Conservation (phyloP, 2,329 filamentous ascomycete species). For the Diplodia mutila region DNA sequence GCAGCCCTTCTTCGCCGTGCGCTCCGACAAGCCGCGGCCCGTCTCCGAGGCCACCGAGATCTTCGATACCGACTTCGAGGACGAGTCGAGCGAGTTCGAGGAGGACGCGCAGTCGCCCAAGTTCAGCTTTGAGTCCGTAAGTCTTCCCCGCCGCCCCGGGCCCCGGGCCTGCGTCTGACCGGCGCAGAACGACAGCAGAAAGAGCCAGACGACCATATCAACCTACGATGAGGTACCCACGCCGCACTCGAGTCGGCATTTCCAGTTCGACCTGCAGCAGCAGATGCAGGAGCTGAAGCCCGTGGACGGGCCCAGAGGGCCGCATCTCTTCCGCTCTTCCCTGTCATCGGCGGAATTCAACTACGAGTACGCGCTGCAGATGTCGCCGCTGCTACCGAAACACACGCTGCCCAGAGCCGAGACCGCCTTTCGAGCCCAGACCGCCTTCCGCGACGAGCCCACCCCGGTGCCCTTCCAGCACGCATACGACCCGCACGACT, state of each 20-base stretch:
- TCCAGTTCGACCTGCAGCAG: slow-evolving; percentile 61
- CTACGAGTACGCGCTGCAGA: slow-evolving; percentile 60
- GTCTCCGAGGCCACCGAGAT: slow-evolving; percentile 75
- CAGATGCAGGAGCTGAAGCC: slow-evolving; percentile 60
- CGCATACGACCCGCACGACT: slow-evolving; percentile 17
- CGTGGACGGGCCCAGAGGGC: slow-evolving; percentile 79
- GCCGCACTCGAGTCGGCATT: slow-evolving; percentile 68
- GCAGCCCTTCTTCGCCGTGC: slow-evolving; percentile 65
- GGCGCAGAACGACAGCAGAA: slow-evolving; percentile 60
- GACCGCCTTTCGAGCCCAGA: slow-evolving; percentile 44
- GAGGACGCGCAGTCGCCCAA: slow-evolving; percentile 57
- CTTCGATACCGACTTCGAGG: slow-evolving; percentile 76
- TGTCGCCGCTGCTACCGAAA: slow-evolving; percentile 76
- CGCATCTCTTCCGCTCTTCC: slow-evolving; percentile 81
- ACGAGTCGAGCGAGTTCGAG: slow-evolving; percentile 61
- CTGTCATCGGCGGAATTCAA: slow-evolving; percentile 59
- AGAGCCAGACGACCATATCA: slow-evolving; percentile 83
- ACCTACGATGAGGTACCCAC: slow-evolving; percentile 84
- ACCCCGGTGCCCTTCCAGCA: slow-evolving; percentile 14
- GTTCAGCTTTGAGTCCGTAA: slow-evolving; percentile 72
- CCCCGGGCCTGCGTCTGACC: slow-evolving; percentile 28
- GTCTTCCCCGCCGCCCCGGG: slow-evolving; percentile 37
- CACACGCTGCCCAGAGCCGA: slow-evolving; percentile 50
- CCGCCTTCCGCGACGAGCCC: slow-evolving; percentile 17
- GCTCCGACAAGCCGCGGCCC: slow-evolving; percentile 59